phyloP scores from a whole-genome alignment of 164 flowering plant genomes.

The Sextonia rubra region DNA sequence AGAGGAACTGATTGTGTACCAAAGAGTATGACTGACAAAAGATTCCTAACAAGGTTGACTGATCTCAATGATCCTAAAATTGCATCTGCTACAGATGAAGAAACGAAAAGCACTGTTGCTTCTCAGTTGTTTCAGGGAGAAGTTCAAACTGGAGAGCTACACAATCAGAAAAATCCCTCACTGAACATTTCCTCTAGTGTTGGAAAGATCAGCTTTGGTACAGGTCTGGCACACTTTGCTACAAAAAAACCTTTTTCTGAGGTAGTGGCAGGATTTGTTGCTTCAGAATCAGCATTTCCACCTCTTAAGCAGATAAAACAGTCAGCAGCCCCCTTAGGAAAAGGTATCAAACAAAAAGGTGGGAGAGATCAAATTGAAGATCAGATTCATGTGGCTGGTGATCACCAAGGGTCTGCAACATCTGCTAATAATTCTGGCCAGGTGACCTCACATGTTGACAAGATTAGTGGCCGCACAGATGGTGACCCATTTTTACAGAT shows the following conservation, averaged over 20 bases:
- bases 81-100: slow-evolving; percentile 24
- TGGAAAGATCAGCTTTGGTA: slow-evolving; percentile 50
- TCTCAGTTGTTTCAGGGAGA: slow-evolving; percentile 20
- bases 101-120: slow-evolving; percentile 22
- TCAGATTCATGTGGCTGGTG: slow-evolving; percentile 17
- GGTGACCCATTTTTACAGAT: slow-evolving; percentile 46
- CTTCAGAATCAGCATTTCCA: slow-evolving; percentile 66
- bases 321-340: slow-evolving; percentile 28
- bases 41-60: slow-evolving; percentile 19
- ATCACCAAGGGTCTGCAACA: slow-evolving; percentile 29
- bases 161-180: slow-evolving; percentile 20
- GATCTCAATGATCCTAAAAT: slow-evolving; percentile 12
- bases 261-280: slow-evolving; percentile 81
- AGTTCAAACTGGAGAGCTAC: slow-evolving; percentile 18
- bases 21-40: slow-evolving; percentile 20
- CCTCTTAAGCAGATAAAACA: slow-evolving; percentile 69
- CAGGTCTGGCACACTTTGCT: slow-evolving; percentile 53
- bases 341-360: slow-evolving; percentile 36
- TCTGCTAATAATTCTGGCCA: slow-evolving; percentile 24
- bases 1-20: slow-evolving; percentile 22
- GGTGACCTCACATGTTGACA: slow-evolving; percentile 21
- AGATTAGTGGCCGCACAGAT: slow-evolving; percentile 15
- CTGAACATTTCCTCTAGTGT: slow-evolving; percentile 27
- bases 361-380: slow-evolving; percentile 27
- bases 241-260: slow-evolving; percentile 85